phyloP scores from a whole-genome alignment of 2,329 filamentous ascomycete genomes.

The Sarocladium strictum region DNA sequence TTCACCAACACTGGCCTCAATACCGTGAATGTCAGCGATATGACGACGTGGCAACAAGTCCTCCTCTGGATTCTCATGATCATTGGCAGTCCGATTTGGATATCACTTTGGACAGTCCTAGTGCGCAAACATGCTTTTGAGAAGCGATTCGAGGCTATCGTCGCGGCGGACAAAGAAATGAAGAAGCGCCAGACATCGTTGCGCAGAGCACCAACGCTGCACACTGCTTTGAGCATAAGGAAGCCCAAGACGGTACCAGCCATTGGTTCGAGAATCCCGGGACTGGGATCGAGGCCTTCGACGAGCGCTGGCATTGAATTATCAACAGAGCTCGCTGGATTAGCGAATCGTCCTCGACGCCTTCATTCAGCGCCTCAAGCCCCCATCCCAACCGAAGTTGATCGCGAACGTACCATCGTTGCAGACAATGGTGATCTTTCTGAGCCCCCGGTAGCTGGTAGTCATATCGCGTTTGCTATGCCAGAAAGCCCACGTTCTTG shows the following conservation, averaged over 20 bases:
- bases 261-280: background rate
- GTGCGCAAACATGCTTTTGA: conserved; percentile 58
- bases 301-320: background rate
- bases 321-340: background rate
- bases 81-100: conserved; percentile 60
- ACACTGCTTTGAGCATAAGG: background rate
- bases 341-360: background rate
- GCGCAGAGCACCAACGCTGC: conserved; percentile 8
- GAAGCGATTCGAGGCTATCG: conserved; percentile 49
- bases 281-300: background rate
- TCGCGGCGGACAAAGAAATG: conserved; percentile 31
- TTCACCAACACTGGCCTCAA: conserved; percentile 63
- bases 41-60: conserved; percentile 64
- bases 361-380: conserved; percentile 1
- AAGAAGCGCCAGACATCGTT: conserved; percentile 13
- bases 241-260: background rate
- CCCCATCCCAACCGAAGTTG: background rate
- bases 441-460: background rate
- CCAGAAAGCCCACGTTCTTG: background rate
- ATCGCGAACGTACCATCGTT: background rate
- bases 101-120: conserved; percentile 58
- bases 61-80: conserved; percentile 60
- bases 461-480: conserved; percentile 15
- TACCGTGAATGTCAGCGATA: conserved; percentile 55
- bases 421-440: background rate